Percentiles rank a stretch among this genome's conserved stretches.
Conservation (phyloP, 2,329 filamentous ascomycete species). For the Geosmithia flava region DNA sequence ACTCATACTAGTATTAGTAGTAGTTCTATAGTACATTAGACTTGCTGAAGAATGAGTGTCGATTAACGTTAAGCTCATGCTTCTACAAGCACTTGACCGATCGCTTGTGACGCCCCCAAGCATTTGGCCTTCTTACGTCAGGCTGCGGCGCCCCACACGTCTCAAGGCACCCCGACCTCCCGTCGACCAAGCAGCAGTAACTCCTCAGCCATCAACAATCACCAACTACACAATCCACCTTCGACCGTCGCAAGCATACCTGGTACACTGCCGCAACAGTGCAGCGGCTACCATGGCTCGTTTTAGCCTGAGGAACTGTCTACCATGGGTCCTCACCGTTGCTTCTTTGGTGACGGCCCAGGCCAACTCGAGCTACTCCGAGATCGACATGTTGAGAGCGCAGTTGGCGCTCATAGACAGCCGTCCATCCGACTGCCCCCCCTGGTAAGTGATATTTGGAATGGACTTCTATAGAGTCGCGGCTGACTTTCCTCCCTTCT, state of each 20-base stretch:
- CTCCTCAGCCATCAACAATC: conserved; percentile 1
- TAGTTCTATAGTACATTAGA: neutral
- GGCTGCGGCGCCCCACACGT: neutral
- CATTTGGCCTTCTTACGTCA: neutral
- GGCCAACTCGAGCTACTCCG: conserved; percentile 45
- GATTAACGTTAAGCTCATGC: neutral
- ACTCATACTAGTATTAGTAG: neutral
- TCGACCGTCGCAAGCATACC: neutral
- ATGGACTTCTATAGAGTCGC: neutral
- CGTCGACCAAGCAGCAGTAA: neutral
- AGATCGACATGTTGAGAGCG: conserved; percentile 46
- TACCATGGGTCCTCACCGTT: conserved; percentile 23
- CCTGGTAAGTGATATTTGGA: conserved; percentile 42
- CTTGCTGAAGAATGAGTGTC: neutral
- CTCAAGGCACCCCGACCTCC: neutral
- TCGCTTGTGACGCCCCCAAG: neutral
- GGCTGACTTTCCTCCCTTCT: neutral
- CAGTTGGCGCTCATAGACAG: conserved; percentile 61
- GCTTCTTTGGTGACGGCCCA: conserved; percentile 23
- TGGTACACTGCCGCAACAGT: neutral
- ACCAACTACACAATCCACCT: neutral
- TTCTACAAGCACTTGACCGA: neutral
- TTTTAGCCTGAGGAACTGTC: conserved; percentile 21
- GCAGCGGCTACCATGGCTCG: conserved; percentile 24
- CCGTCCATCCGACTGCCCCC: conserved; percentile 65